Conservation (phyloP, 1,284 basidiomycete species). For the Marasmius sp. region DNA sequence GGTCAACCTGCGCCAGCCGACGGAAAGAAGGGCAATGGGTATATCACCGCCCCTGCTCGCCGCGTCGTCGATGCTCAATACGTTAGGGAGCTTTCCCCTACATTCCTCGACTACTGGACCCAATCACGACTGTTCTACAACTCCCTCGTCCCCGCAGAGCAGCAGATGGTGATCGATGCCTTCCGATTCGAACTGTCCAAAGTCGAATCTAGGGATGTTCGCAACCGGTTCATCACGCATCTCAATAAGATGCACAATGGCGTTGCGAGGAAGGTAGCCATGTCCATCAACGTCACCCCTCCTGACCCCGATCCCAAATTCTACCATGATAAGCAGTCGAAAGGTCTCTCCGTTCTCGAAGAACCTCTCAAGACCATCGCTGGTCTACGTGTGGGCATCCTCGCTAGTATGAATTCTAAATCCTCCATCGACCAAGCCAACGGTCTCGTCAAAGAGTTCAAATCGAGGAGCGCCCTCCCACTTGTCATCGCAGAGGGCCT, state of each 20-base stretch:
- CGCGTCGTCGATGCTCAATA: not conserved
- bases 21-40: slow-evolving; percentile 2
- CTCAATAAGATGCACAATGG: slow-evolving; percentile 5
- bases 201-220: not conserved
- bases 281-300: not conserved
- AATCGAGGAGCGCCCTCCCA: not conserved
- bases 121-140: slow-evolving; percentile 7
- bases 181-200: slow-evolving; percentile 3
- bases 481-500: slow-evolving; percentile 6
- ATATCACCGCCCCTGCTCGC: slow-evolving; percentile 6
- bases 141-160: slow-evolving; percentile 1
- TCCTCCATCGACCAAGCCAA: slow-evolving; percentile 3
- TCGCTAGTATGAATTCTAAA: not conserved
- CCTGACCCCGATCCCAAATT: not conserved
- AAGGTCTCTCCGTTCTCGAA: slow-evolving; percentile 6
- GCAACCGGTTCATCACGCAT: not conserved
- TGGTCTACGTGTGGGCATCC: slow-evolving; percentile 3
- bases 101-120: slow-evolving; percentile 4
- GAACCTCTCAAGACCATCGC: slow-evolving; percentile 1
- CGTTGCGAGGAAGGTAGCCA: not conserved
- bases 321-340: slow-evolving; percentile 4
- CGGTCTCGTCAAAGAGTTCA: not conserved
- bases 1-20: slow-evolving; percentile 1
- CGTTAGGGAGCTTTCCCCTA: not conserved
- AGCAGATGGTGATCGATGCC: slow-evolving; percentile 6